Evolutionary conservation across 2,329 filamentous ascomycete species (phyloP).

Genomic region (Talaromyces sp.): DNA sequence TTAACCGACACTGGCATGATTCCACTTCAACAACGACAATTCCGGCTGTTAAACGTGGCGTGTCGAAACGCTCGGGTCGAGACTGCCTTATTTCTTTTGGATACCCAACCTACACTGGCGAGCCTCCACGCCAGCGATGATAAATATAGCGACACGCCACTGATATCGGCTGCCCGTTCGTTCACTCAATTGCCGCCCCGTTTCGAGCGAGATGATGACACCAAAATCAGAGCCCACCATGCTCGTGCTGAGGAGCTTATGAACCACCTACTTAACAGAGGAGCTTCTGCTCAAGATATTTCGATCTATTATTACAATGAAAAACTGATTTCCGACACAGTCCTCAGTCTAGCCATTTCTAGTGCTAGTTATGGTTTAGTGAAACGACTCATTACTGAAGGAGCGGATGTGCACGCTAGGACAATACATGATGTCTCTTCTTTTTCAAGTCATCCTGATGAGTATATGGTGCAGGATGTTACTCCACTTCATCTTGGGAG

Average conservation of each 20-base stretch:
- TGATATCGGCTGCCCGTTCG: slow-evolving; percentile 3
- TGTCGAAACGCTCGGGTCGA: no score
- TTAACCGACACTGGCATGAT: no score
- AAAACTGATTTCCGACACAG: not conserved
- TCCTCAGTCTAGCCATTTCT: slow-evolving; percentile 5
- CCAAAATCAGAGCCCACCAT: not conserved
- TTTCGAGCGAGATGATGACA: not conserved
- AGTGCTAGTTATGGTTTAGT: slow-evolving; percentile 6
- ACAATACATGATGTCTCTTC: not conserved
- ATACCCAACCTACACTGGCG: no score
- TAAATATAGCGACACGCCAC: no score
- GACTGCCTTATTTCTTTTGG: no score
- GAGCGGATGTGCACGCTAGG: not conserved
- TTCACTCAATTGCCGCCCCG: not conserved
- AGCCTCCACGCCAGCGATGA: no score
- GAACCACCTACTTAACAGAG: slow-evolving; percentile 7
- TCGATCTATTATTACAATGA: not conserved
- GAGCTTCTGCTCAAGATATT: slow-evolving; percentile 7
- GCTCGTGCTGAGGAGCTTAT: slow-evolving; percentile 6
- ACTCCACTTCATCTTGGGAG: slow-evolving; percentile 7
- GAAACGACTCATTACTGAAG: slow-evolving; percentile 6
- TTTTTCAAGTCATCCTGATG: not conserved
- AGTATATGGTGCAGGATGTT: not conserved
- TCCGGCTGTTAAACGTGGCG: no score
- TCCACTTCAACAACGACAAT: no score